Conservation (phyloP, 371 early-diverging fungal species). For the Syncephalis fuscata region DNA sequence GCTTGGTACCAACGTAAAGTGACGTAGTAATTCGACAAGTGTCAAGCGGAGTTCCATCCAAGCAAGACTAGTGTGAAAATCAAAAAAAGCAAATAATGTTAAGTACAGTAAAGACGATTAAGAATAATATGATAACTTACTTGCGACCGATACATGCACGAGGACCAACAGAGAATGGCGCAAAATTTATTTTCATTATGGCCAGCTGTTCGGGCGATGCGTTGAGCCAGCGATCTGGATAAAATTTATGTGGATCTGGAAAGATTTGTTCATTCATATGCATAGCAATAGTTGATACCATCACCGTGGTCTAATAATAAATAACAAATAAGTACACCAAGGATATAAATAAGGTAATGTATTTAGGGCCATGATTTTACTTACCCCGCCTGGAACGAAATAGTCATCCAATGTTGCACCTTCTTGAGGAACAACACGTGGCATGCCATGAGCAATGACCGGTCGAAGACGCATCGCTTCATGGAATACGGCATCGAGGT, state of each 20-base stretch:
- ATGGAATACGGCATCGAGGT: conserved; percentile 16
- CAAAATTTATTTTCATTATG: not conserved
- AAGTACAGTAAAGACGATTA: no score
- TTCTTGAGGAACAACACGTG: conserved; percentile 9
- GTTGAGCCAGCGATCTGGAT: not conserved
- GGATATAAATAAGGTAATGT: no score
- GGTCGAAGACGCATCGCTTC: conserved; percentile 18
- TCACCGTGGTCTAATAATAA: not conserved
- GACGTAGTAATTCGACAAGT: no score
- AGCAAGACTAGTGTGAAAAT: no score
- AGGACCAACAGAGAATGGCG: conserved; percentile 1
- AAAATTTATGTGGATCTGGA: not conserved
- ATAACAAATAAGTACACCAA: no score
- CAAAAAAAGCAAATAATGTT: no score
- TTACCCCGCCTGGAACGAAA: conserved; percentile 6
- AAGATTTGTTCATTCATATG: not conserved
- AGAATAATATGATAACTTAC: no score
- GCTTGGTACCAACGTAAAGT: no score
- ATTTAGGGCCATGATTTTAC: no score
- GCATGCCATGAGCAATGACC: conserved; percentile 8
- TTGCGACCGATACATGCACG: conserved; percentile 3
- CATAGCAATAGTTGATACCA: not conserved
- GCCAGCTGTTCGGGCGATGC: not conserved
- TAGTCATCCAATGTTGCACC: conserved; percentile 11
- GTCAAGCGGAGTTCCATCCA: no score